These are phyloP conservation scores for Viola odorata DNA, from an alignment of 345 rosid species.

Conservation along the genomic window DNA sequence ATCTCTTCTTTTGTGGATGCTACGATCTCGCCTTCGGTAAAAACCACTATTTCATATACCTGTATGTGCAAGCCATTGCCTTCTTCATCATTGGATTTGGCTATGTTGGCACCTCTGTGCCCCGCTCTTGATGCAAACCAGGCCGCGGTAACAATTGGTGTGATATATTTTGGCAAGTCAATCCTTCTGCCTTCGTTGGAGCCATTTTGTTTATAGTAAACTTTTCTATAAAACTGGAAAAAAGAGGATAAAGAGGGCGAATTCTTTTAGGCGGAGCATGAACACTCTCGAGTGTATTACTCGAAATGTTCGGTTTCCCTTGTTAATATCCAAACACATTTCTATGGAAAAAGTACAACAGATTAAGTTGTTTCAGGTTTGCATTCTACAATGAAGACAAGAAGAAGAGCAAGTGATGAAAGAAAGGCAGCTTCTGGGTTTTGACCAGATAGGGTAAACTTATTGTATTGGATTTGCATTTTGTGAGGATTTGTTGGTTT, in stretches of 20 bases:
- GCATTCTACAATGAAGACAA: neutral
- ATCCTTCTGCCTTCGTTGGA: neutral
- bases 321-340: conserved; percentile 13
- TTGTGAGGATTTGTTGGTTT: conserved; percentile 7
- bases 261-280: conserved; percentile 11
- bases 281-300: conserved; percentile 5
- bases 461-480: conserved; percentile 13
- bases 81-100: conserved; percentile 79
- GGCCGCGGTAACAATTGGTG: neutral
- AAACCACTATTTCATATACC: conserved; percentile 64
- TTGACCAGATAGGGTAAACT: conserved; percentile 10
- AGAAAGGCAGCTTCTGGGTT: conserved; percentile 5
- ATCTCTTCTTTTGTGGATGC: conserved; percentile 68
- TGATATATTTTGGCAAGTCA: neutral
- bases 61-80: conserved; percentile 69
- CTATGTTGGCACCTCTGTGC: conserved; percentile 61
- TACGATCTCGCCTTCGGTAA: conserved; percentile 57
- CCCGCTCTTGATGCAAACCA: conserved; percentile 24
- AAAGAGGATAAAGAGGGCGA: neutral
- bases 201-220: conserved; percentile 3
- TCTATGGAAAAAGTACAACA: neutral
- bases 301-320: neutral
- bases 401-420: neutral
- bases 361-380: conserved; percentile 5
- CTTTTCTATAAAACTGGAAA: neutral